A percentile compares a stretch with the other conserved stretches of the same genome.
Conservation (phyloP, 306 rosid genomes). For the Citrullus amarus region DNA sequence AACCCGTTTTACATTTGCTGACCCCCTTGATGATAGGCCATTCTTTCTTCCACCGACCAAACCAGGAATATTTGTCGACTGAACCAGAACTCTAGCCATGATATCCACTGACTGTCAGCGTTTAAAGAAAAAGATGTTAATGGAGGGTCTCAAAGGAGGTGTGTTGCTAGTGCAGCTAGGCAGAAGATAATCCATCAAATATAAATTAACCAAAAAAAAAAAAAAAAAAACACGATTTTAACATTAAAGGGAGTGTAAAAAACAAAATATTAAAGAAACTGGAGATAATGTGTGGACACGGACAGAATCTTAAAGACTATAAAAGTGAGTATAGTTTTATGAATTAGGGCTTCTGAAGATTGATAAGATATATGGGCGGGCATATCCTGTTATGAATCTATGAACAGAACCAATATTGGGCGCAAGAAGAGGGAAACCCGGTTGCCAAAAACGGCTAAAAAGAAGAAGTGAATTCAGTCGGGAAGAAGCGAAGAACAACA, state of each 20-base stretch:
- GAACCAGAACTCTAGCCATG: slow-evolving; percentile 85
- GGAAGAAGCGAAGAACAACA: not conserved
- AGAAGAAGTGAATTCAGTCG: not conserved
- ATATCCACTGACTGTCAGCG: not conserved
- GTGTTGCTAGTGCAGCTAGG: not conserved
- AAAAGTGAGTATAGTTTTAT: not conserved
- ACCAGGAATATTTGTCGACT: slow-evolving; percentile 62
- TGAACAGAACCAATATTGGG: not conserved
- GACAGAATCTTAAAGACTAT: not conserved
- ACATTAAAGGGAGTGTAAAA: not conserved
- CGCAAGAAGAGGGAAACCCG: not conserved
- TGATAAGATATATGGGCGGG: not conserved
- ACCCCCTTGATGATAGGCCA: slow-evolving; percentile 39
- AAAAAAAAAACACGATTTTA: not conserved
- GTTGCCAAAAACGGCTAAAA: not conserved
- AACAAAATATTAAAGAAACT: not conserved
- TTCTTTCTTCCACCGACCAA: slow-evolving; percentile 34
- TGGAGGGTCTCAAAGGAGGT: not conserved
- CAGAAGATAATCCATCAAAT: not conserved
- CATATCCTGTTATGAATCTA: not conserved
- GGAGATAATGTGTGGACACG: not conserved
- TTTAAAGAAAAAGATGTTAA: not conserved
- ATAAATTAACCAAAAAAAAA: not conserved
- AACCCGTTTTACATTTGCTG: slow-evolving; percentile 38
- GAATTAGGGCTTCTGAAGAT: not conserved